Conservation (phyloP, 768 basidiomycete species). For the Kwoniella dendrophila region DNA sequence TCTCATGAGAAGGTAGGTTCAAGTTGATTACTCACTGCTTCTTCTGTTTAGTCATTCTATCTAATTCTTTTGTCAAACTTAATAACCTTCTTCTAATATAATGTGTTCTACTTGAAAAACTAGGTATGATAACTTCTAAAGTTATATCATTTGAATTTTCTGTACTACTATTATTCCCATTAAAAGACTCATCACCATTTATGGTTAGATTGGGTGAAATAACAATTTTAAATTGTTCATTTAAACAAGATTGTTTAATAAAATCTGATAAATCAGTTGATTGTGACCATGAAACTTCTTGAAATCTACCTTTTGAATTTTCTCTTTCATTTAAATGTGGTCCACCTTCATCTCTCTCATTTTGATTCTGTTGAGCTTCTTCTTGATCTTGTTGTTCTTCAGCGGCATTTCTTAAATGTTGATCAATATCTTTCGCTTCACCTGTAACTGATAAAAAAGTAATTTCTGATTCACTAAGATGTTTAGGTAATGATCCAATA, state of each 20-base stretch:
- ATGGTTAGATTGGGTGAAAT: slow-evolving; percentile 33
- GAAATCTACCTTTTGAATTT: slow-evolving; percentile 33
- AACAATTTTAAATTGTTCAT: slow-evolving; percentile 63
- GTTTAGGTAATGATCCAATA: slow-evolving; percentile 55
- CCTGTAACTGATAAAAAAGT: slow-evolving; percentile 53
- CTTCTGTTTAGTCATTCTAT: slow-evolving; percentile 64
- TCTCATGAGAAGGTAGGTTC: no score
- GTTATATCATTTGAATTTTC: slow-evolving; percentile 36
- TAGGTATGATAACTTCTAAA: slow-evolving; percentile 67
- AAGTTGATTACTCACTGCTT: slow-evolving; percentile 55
- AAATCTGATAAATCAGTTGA: slow-evolving; percentile 70
- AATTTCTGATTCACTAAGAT: slow-evolving; percentile 43
- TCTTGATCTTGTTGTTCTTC: slow-evolving; percentile 52
- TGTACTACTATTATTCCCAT: not conserved
- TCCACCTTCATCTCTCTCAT: slow-evolving; percentile 52
- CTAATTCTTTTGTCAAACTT: slow-evolving; percentile 59
- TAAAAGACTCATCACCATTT: slow-evolving; percentile 22
- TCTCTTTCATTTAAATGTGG: slow-evolving; percentile 43
- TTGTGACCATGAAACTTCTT: slow-evolving; percentile 63
- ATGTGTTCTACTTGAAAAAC: slow-evolving; percentile 66
- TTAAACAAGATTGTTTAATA: slow-evolving; percentile 65
- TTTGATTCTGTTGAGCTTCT: slow-evolving; percentile 17
- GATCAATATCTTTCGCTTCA: slow-evolving; percentile 43
- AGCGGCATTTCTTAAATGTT: slow-evolving; percentile 37
- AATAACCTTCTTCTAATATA: slow-evolving; percentile 63